Conservation (phyloP, 2,329 filamentous ascomycete species). For the Alternaria brassicae region DNA sequence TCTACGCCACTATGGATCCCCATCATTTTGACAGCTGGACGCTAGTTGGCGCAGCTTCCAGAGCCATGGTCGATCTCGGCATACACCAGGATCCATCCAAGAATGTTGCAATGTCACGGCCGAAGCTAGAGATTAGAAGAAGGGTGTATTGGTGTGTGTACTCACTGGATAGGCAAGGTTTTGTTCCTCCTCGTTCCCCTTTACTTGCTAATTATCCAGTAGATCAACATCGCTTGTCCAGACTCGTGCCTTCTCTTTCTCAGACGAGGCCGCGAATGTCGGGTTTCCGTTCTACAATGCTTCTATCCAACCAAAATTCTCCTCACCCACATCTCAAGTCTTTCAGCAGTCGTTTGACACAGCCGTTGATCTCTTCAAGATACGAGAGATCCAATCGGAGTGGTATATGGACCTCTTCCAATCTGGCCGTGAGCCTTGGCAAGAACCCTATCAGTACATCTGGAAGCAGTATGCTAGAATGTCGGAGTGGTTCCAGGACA, state of each 20-base stretch:
- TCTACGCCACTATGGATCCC: constrained; percentile 90
- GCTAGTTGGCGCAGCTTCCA: constrained; percentile 85
- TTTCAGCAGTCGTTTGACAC: constrained; percentile 69
- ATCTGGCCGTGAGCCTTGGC: constrained; percentile 71
- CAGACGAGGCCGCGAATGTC: constrained; percentile 85
- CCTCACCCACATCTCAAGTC: constrained; percentile 58
- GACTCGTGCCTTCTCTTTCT: constrained; percentile 89
- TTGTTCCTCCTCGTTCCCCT: too few species aligned
- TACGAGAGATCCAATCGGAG: constrained; percentile 83
- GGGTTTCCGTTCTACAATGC: constrained; percentile 67
- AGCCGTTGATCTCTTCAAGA: constrained; percentile 78
- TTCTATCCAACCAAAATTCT: constrained; percentile 51
- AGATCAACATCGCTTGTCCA: constrained; percentile 89
- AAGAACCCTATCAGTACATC: constrained; percentile 73
- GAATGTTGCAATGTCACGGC: constrained; percentile 70
- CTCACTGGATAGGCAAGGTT: constrained; percentile 76
- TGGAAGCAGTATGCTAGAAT: constrained; percentile 79
- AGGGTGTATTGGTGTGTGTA: constrained; percentile 92
- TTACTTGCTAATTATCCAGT: neutral
- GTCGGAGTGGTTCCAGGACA: constrained; percentile 80
- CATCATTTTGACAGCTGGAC: constrained; percentile 95
- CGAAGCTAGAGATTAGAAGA: constrained; percentile 77
- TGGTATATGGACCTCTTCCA: constrained; percentile 93
- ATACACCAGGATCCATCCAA: constrained; percentile 89
- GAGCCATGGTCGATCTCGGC: constrained; percentile 86